Conservation (phyloP, 129 eudicot species). For the Chrysanthemum seticuspe region DNA sequence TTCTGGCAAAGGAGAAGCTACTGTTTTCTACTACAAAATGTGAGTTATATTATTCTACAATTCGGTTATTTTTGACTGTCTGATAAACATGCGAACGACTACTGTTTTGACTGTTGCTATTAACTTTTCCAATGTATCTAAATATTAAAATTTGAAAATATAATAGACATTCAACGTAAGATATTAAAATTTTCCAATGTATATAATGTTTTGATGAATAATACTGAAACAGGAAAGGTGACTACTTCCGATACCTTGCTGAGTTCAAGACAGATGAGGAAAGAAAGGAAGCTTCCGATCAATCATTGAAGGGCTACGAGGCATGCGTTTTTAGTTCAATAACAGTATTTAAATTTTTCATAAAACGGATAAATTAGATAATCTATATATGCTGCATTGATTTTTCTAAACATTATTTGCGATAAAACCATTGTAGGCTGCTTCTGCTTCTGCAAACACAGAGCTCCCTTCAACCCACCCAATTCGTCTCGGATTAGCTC, state of each 20-base stretch:
- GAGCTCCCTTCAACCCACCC: slow-evolving; percentile 99
- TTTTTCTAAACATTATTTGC: background rate
- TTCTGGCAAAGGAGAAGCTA: slow-evolving; percentile 80
- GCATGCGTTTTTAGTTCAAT: slow-evolving; percentile 41
- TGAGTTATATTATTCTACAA: slow-evolving; percentile 38
- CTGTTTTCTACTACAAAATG: slow-evolving; percentile 93
- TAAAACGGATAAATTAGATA: slow-evolving; percentile 5
- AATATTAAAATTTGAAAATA: background rate
- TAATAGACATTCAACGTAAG: background rate
- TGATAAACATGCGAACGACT: background rate
- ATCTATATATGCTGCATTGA: background rate
- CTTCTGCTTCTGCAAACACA: slow-evolving; percentile 77
- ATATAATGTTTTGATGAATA: slow-evolving; percentile 6
- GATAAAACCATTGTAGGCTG: slow-evolving; percentile 53
- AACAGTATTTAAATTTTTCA: background rate
- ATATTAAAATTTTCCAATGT: too few relatives aligned
- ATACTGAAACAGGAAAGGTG: slow-evolving; percentile 75
- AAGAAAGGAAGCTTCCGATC: slow-evolving; percentile 84
- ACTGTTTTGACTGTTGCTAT: background rate
- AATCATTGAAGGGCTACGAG: slow-evolving; percentile 94
- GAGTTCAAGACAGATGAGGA: slow-evolving; percentile 85
- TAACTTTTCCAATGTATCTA: background rate
- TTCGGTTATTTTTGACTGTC: background rate
- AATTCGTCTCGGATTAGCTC: slow-evolving; percentile 96
- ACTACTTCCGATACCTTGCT: slow-evolving; percentile 95